These are phyloP conservation scores for Magnusiomyces suaveolens DNA, from an alignment of 1,139 yeast genomes.

Conservation along the genomic window DNA sequence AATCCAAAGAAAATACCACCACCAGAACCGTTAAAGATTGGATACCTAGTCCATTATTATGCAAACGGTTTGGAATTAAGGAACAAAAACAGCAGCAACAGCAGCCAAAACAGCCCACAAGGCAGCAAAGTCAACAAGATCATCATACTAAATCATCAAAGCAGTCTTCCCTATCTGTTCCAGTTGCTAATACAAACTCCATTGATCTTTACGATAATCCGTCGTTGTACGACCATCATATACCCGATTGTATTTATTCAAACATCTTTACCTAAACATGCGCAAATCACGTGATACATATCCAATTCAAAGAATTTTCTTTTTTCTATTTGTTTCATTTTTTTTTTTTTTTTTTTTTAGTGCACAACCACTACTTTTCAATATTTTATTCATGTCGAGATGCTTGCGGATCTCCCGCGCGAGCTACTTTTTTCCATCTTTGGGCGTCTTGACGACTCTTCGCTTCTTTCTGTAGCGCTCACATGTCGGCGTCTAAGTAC, in stretches of 20 bases:
- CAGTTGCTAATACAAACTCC: not conserved
- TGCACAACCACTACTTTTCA: too few species aligned
- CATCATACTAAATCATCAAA: not conserved
- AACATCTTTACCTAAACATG: not conserved
- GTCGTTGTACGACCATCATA: not conserved
- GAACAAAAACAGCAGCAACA: too few species aligned
- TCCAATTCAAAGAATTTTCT: too few species aligned
- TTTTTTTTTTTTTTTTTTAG: too few species aligned
- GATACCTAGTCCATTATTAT: not conserved
- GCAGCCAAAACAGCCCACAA: not conserved
- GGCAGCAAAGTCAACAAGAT: not conserved
- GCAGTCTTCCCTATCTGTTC: not conserved
- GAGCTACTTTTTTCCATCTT: not conserved
- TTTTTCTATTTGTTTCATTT: too few species aligned
- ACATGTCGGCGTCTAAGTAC: too few species aligned
- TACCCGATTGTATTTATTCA: not conserved
- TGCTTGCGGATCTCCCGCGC: not conserved
- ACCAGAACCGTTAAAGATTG: not conserved
- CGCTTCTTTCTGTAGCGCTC: not conserved
- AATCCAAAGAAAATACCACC: not conserved
- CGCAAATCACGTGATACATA: too few species aligned
- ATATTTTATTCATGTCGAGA: not conserved
- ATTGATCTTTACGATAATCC: not conserved
- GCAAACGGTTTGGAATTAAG: constrained; percentile 1
- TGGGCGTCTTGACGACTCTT: not conserved